A percentile compares a stretch with the other conserved stretches of the same genome.
These are phyloP conservation scores for Gaertneriomyces sp. DNA, from an alignment of 192 early-diverging fungal genomes.

Conservation along the genomic window DNA sequence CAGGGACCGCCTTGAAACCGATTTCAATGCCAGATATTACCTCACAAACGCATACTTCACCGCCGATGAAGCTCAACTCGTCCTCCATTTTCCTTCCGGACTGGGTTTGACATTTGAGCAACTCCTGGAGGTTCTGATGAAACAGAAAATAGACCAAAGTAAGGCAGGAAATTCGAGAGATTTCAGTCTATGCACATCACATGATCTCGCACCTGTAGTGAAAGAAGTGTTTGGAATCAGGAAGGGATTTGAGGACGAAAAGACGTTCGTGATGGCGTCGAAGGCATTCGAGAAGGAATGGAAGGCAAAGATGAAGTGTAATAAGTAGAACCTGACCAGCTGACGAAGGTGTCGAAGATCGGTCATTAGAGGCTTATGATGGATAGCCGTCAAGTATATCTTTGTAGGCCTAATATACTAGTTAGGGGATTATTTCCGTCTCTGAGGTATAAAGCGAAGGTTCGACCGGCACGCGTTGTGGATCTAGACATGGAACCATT, in stretches of 20 bases:
- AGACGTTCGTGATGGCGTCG: slow-evolving; percentile 11
- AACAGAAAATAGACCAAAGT: slow-evolving; percentile 3
- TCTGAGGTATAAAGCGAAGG: not conserved
- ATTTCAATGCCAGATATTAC: slow-evolving; percentile 15
- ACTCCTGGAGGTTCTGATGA: slow-evolving; percentile 10
- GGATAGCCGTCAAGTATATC: not conserved
- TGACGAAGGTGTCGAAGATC: not conserved
- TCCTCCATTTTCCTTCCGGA: slow-evolving; percentile 12
- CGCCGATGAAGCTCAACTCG: slow-evolving; percentile 1
- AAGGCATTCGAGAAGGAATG: slow-evolving; percentile 15
- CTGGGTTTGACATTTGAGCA: slow-evolving; percentile 15
- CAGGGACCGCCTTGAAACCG: slow-evolving; percentile 15
- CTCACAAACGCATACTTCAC: slow-evolving; percentile 17
- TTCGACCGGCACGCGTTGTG: slow-evolving; percentile 4
- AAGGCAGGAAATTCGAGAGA: slow-evolving; percentile 6
- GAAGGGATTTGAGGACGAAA: slow-evolving; percentile 25
- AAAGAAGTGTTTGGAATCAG: slow-evolving; percentile 2
- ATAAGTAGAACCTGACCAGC: not conserved
- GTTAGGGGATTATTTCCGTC: not conserved
- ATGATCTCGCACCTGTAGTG: slow-evolving; percentile 17
- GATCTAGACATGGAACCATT: not conserved
- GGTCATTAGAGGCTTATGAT: not conserved
- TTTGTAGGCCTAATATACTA: not conserved
- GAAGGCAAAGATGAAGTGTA: slow-evolving; percentile 2
- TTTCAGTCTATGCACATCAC: slow-evolving; percentile 18